Conservation (phyloP, 31 red algal species). For the Porphyra umbilicalis region DNA sequence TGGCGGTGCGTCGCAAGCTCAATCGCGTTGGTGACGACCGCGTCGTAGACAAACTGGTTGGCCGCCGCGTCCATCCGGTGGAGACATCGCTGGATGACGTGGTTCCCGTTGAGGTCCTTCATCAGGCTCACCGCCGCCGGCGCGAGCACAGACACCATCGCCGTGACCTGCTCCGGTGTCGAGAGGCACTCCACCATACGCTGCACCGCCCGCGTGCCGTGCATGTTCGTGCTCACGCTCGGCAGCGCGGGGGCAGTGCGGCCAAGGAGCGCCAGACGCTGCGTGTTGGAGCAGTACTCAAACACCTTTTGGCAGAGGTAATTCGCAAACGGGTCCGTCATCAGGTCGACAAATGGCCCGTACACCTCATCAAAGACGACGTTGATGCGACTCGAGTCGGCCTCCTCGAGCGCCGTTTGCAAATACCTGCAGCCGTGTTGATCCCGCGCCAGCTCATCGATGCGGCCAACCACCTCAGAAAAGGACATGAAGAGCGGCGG, state of each 20-base stretch:
- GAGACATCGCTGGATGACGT: conserved; percentile 91
- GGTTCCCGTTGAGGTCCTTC: conserved; percentile 95
- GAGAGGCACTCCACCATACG: conserved; percentile 83
- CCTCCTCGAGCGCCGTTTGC: conserved; percentile 81
- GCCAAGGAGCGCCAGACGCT: conserved; percentile 70
- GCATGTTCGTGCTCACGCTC: conserved; percentile 72
- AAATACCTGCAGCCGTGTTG: conserved; percentile 91
- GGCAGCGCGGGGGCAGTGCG: conserved; percentile 44
- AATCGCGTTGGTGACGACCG: conserved; percentile 57
- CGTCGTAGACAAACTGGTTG: conserved; percentile 91
- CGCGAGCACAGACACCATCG: conserved; percentile 49
- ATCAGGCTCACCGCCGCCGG: conserved; percentile 55
- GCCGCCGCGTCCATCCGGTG: conserved; percentile 52
- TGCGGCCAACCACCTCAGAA: conserved; percentile 70
- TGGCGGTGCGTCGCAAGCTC: conserved; percentile 93
- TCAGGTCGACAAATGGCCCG: conserved; percentile 71
- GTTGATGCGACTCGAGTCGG: conserved; percentile 45
- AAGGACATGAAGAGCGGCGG: conserved; percentile 16
- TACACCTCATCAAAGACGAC: conserved; percentile 81
- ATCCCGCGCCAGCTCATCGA: conserved; percentile 76
- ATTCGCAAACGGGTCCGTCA: conserved; percentile 94
- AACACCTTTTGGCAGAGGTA: conserved; percentile 97
- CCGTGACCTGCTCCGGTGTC: conserved; percentile 52
- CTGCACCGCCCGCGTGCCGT: conserved; percentile 93
- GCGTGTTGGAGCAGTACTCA: conserved; percentile 75